Evolutionary conservation across 192 early-diverging fungal genomes (phyloP), one percentile per base, ranked within the genome.

Genomic region (Coemansia nantahalensis): DNA sequence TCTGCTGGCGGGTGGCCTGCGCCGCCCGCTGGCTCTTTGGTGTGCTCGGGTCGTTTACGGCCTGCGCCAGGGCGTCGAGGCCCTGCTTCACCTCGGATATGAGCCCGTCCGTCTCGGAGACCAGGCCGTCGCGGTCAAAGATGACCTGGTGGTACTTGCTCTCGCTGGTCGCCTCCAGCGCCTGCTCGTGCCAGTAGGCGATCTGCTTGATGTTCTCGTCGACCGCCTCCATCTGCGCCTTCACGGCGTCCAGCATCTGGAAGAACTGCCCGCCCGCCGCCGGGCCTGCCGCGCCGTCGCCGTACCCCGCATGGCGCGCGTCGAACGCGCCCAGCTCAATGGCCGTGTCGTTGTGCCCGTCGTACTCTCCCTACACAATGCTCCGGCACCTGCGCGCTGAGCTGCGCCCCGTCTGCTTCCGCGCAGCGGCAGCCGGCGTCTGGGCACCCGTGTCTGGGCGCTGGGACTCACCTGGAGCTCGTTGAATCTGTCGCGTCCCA

Each of bases 401-500:
- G n/a, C n/a, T n/a, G n/a, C n/a, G n/a, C n/a, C n/a, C n/a, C n/a
- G n/a, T n/a, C n/a, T n/a, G n/a, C n/a, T n/a, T n/a, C n/a, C n/a
- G n/a, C n/a, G n/a, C n/a, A n/a, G n/a, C n/a, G n/a, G n/a, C n/a
- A n/a, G n/a, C n/a, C n/a, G n/a, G n/a, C n/a, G n/a, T n/a, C n/a
- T n/a, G 14, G 28, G 22, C 21, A 12, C 22, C 5, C 3, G 22
- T 43, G 12, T 33, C 15, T 11, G 14, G 34, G 33, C 13, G 30
- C 31, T 13, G 36, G 22, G 15, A 65, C 75, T 47, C 40, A 71
- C 67, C 68, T 66, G 67, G 22, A 78, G 64, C 45, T 78, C 75
- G 18, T 54, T 53, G 39, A 78, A 66, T 42, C 75, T 65, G 60
- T 78, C 75, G 48, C 75, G 75, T 17, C 75, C 57, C 75, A 78